Evolutionary conservation across 75 land plant genomes (phyloP).

Genomic region (Chamaecyparis obtusa): DNA sequence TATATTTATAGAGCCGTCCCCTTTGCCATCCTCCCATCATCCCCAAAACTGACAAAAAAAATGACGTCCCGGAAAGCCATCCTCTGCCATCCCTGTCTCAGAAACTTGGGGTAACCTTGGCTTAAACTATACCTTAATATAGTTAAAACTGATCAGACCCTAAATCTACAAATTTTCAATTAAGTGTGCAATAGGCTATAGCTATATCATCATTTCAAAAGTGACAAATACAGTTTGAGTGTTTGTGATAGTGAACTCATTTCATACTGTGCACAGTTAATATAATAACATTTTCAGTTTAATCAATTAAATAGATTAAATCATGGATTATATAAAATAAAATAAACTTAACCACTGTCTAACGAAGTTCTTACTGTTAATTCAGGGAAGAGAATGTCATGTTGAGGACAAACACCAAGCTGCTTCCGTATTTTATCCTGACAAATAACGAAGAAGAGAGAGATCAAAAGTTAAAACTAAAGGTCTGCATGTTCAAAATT

Average conservation of each 20-base stretch:
- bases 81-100: too few species aligned
- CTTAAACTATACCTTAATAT: background rate
- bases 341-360: background rate
- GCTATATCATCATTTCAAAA: background rate
- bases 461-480: conserved; percentile 4
- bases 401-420: conserved; percentile 25
- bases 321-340: background rate
- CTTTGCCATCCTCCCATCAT: too few species aligned
- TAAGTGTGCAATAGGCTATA: background rate
- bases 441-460: background rate
- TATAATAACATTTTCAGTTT: background rate
- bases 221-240: background rate
- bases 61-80: too few species aligned
- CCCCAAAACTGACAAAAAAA: too few species aligned
- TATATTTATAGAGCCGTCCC: too few species aligned
- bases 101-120: too few species aligned
- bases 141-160: background rate
- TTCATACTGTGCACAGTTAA: background rate
- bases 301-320: background rate
- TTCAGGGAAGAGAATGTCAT: conserved; percentile 26
- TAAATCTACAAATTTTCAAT: background rate
- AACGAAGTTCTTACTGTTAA: conserved; percentile 11
- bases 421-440: conserved; percentile 24
- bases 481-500: background rate
- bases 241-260: background rate